Evolutionary conservation across 805 yeast genomes (phyloP).

Genomic region (Candida ficus): DNA sequence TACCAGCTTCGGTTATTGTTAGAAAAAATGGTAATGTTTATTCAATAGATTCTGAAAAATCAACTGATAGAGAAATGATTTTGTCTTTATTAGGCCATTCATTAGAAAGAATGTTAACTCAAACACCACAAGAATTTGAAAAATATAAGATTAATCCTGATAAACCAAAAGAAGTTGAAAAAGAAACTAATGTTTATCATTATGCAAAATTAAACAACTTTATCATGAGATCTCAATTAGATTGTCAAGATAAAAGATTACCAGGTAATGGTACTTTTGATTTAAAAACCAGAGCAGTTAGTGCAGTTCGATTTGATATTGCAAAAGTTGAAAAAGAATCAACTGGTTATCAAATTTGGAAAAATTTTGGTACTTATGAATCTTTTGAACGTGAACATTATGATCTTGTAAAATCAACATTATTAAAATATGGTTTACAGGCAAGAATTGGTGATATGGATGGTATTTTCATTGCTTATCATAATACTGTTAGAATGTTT

Average conservation of each 20-base stretch:
- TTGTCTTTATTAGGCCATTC: conserved; percentile 74
- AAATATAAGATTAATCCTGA: conserved; percentile 19
- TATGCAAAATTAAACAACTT: conserved; percentile 67
- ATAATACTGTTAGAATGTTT: conserved; percentile 71
- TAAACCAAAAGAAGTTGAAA: conserved; percentile 11
- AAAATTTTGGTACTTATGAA: conserved; percentile 60
- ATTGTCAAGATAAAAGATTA: conserved; percentile 66
- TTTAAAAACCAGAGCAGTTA: conserved; percentile 85
- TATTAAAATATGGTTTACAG: conserved; percentile 83
- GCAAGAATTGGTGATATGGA: conserved; percentile 97
- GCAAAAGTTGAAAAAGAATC: conserved; percentile 37
- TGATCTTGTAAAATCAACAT: conserved; percentile 70
- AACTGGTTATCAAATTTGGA: conserved; percentile 62
- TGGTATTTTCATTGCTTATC: conserved; percentile 90
- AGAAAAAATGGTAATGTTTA: conserved; percentile 39
- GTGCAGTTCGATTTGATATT: conserved; percentile 77
- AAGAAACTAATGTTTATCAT: conserved; percentile 47
- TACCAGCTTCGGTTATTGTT: conserved; percentile 57
- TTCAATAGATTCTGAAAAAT: conserved; percentile 68
- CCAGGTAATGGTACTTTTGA: conserved; percentile 95
- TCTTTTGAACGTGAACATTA: conserved; percentile 77
- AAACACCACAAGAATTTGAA: conserved; percentile 46
- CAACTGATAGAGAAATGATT: conserved; percentile 60
- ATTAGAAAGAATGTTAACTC: conserved; percentile 71
- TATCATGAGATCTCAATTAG: conserved; percentile 85